Evolutionary conservation across 225 moss, liverwort and hornwort genomes (phyloP).

Genomic region (Pseudoscleropodium purum): DNA sequence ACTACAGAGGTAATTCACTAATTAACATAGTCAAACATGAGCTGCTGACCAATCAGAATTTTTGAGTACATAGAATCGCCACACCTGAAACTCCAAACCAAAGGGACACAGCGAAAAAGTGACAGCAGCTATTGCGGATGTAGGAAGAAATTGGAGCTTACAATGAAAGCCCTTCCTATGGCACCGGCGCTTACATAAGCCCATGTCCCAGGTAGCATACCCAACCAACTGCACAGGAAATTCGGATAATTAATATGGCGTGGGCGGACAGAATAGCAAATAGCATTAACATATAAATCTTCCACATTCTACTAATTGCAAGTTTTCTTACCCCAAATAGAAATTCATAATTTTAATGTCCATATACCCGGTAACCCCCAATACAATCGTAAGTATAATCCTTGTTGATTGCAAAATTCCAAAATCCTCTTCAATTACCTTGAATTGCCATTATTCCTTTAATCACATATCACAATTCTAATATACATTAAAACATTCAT

Average conservation of each 20-base stretch:
- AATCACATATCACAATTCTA: background rate
- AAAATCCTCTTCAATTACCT: background rate
- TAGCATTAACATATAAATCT: background rate
- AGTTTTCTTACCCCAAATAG: background rate
- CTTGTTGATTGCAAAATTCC: background rate
- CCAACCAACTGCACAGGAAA: constrained; percentile 70
- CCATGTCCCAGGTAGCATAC: constrained; percentile 97
- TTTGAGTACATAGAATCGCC: background rate
- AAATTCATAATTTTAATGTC: background rate
- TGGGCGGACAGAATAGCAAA: background rate
- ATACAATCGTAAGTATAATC: background rate
- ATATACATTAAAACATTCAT: background rate
- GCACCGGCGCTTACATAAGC: constrained; percentile 98
- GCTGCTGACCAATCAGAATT: background rate
- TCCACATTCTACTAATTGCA: background rate
- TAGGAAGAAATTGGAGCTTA: constrained; percentile 14
- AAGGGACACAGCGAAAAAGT: background rate
- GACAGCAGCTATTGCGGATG: background rate
- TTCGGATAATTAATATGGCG: background rate
- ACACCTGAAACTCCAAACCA: background rate
- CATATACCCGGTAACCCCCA: background rate
- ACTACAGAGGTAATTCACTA: background rate
- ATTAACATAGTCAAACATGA: background rate
- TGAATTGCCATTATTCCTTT: background rate
- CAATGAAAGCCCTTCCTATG: constrained; percentile 75